phyloP scores from a whole-genome alignment of 148 eudicot species.

The Silene conica region DNA sequence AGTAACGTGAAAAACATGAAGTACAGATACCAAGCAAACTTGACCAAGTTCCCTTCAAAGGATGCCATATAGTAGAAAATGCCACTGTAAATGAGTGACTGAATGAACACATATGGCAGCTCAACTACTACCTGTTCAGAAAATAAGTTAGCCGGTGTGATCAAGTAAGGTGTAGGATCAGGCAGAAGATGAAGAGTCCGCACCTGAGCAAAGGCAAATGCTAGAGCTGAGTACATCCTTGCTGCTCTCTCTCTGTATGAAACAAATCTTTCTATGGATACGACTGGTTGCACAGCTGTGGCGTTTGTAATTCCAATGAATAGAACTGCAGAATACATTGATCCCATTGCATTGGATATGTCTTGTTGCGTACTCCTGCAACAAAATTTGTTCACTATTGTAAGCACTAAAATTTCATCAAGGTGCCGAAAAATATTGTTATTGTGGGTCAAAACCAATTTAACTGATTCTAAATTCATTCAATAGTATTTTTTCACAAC shows the following conservation, averaged over 20 bases:
- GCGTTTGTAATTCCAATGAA: slow-evolving; percentile 91
- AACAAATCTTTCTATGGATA: slow-evolving; percentile 70
- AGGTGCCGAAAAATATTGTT: neutral
- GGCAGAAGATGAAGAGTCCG: neutral
- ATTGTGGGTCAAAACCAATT: neutral
- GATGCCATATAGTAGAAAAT: slow-evolving; percentile 84
- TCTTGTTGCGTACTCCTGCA: slow-evolving; percentile 79
- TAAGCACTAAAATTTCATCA: neutral
- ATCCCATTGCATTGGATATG: slow-evolving; percentile 89
- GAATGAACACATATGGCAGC: slow-evolving; percentile 78
- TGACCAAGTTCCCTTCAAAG: slow-evolving; percentile 53
- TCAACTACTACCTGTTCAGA: slow-evolving; percentile 64
- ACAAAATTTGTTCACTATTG: neutral
- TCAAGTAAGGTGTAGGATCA: neutral
- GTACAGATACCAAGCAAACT: slow-evolving; percentile 63
- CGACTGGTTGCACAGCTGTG: slow-evolving; percentile 82
- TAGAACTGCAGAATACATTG: slow-evolving; percentile 87
- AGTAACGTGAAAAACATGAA: slow-evolving; percentile 80
- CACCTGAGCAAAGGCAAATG: slow-evolving; percentile 90
- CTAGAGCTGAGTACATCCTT: slow-evolving; percentile 85
- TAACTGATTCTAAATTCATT: neutral
- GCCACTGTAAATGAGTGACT: slow-evolving; percentile 66
- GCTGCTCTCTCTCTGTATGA: slow-evolving; percentile 90
- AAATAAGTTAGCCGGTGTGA: neutral
- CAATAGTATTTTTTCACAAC: too few species aligned